phyloP scores from a whole-genome alignment of 805 yeast species.

The Candida stauntonica region DNA sequence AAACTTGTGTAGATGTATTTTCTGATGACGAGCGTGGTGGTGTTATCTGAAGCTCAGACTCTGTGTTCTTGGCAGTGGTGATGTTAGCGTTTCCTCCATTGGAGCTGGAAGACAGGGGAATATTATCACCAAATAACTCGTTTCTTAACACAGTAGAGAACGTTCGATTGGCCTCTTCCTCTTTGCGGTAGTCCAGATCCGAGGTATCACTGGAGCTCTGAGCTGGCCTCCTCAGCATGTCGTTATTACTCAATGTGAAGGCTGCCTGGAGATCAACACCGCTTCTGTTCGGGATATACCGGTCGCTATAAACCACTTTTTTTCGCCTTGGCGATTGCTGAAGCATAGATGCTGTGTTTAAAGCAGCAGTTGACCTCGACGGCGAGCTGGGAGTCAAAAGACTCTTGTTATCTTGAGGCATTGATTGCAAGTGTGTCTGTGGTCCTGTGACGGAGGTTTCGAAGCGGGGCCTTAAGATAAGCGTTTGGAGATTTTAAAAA shows the following conservation, averaged over 20 bases:
- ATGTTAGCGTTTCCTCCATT: conserved; percentile 21
- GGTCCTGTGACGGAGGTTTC: no score
- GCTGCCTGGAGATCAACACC: conserved; percentile 90
- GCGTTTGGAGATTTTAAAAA: no score
- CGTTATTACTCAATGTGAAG: conserved; percentile 22
- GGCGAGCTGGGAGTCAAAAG: conserved; percentile 28
- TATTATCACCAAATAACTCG: conserved; percentile 86
- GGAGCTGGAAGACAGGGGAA: conserved; percentile 39
- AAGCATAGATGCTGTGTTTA: conserved; percentile 7
- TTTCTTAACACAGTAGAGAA: conserved; percentile 83
- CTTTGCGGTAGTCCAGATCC: conserved; percentile 64
- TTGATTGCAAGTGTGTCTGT: conserved; percentile 1
- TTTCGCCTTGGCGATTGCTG: conserved; percentile 32
- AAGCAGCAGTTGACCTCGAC: conserved; percentile 29
- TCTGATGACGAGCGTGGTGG: conserved; percentile 31
- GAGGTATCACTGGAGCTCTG: conserved; percentile 26
- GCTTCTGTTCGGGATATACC: conserved; percentile 83
- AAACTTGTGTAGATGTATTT: conserved; percentile 7
- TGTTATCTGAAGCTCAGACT: conserved; percentile 27
- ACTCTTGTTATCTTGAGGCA: conserved; percentile 22
- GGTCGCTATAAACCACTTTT: conserved; percentile 63
- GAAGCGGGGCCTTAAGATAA: no score
- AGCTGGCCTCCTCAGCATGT: conserved; percentile 23
- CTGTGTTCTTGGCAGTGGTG: conserved; percentile 28
- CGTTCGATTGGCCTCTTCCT: conserved; percentile 81